A percentile compares a stretch with the other conserved stretches of the same genome.
These are phyloP conservation scores for Penicillium sp. DNA, from an alignment of 2,329 filamentous ascomycete genomes.

Conservation along the genomic window DNA sequence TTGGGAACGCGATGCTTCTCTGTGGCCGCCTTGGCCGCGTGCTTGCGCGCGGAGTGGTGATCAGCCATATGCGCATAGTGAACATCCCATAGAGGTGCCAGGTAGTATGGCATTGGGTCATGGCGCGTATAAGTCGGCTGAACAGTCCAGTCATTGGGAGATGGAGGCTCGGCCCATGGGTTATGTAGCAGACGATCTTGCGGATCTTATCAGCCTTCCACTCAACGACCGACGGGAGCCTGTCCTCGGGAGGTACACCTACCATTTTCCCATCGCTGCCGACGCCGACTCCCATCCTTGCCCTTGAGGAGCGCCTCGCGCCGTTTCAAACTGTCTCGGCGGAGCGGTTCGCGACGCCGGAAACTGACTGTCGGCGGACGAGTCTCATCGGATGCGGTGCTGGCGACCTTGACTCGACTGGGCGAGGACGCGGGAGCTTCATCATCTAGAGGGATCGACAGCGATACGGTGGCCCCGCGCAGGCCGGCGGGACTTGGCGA, in stretches of 20 bases:
- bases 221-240: not conserved
- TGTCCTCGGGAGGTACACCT: conserved; percentile 24
- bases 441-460: conserved; percentile 72
- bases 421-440: conserved; percentile 26
- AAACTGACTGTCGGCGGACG: conserved; percentile 38
- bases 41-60: conserved; percentile 33
- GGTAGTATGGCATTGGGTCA: conserved; percentile 72
- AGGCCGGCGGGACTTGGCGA: conserved; percentile 47
- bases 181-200: conserved; percentile 80
- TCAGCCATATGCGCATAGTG: conserved; percentile 41
- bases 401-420: conserved; percentile 24
- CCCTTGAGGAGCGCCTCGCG: conserved; percentile 78
- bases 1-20: conserved; percentile 58
- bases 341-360: conserved; percentile 50
- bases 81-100: conserved; percentile 79
- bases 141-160: conserved; percentile 75
- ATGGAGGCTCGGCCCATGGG: conserved; percentile 76
- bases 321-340: conserved; percentile 57
- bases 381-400: conserved; percentile 16
- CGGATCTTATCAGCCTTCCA: not conserved
- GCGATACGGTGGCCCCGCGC: conserved; percentile 54
- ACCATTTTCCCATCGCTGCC: conserved; percentile 95
- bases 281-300: conserved; percentile 79
- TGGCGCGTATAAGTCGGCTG: conserved; percentile 73
- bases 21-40: conserved; percentile 34